Conservation (phyloP, 1,284 basidiomycete genomes). For the Trametes versicolor region DNA sequence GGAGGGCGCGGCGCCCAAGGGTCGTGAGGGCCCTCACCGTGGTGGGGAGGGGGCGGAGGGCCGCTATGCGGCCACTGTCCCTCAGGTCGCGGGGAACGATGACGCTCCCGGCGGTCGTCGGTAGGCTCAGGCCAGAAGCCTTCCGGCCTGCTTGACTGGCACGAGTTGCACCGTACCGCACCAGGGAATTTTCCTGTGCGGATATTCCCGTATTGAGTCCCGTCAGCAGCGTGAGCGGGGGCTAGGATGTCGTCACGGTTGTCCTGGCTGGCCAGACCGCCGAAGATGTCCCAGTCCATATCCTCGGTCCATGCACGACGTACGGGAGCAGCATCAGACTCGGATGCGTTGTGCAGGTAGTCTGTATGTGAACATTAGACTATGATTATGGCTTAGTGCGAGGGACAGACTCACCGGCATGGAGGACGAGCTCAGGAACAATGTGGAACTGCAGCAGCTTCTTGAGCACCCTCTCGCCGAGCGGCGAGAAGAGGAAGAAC, state of each 20-base stretch:
- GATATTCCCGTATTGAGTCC: neutral
- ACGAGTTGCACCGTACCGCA: neutral
- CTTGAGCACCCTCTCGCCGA: constrained; percentile 62
- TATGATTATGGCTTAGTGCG: no score
- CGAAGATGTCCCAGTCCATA: neutral
- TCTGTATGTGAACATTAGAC: constrained; percentile 26
- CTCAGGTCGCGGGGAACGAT: no score
- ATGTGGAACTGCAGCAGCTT: constrained; percentile 77
- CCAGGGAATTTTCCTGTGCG: neutral
- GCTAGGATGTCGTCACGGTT: neutral
- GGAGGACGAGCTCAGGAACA: constrained; percentile 64
- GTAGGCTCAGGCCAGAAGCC: no score
- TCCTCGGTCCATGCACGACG: neutral
- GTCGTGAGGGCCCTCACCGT: neutral
- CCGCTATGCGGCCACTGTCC: neutral
- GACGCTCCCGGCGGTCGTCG: no score
- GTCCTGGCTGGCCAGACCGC: neutral
- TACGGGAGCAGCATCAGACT: constrained; percentile 11
- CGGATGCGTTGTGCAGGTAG: constrained; percentile 39
- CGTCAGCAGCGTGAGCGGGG: neutral
- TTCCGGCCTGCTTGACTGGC: neutral
- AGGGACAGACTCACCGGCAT: constrained; percentile 56
- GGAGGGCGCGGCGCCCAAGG: constrained; percentile 9
- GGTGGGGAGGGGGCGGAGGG: constrained; percentile 1
- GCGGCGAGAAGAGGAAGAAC: constrained; percentile 75